phyloP scores from a whole-genome alignment of 1,284 basidiomycete genomes.

The Marasmius sp. region DNA sequence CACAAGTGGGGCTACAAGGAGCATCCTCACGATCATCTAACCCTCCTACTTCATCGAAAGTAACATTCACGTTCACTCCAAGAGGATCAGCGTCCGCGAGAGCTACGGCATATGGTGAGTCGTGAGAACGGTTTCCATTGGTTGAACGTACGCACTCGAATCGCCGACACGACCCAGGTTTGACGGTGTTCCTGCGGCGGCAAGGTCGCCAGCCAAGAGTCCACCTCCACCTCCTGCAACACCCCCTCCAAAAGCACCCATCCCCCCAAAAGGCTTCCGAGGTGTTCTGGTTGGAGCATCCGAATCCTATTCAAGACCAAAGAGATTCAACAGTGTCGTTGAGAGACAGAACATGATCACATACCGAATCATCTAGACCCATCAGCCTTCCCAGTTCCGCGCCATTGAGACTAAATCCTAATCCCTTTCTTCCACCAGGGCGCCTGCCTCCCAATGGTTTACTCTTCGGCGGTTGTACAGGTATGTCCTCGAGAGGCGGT shows the following conservation, averaged over 20 bases:
- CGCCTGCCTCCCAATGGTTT: slow-evolving; percentile 21
- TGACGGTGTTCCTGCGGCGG: slow-evolving; percentile 70
- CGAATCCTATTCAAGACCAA: slow-evolving; percentile 51
- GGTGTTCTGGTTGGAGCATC: slow-evolving; percentile 67
- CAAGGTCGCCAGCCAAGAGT: slow-evolving; percentile 59
- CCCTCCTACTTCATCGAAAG: slow-evolving; percentile 97
- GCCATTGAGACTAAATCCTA: slow-evolving; percentile 76
- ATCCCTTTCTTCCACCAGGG: slow-evolving; percentile 39
- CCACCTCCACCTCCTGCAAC: slow-evolving; percentile 50
- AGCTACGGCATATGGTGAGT: slow-evolving; percentile 40
- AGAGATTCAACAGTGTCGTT: slow-evolving; percentile 7
- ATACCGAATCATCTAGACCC: slow-evolving; percentile 52
- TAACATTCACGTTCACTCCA: slow-evolving; percentile 91
- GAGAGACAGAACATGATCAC: slow-evolving; percentile 58
- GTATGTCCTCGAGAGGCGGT: slow-evolving; percentile 68
- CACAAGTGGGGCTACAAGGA: not conserved
- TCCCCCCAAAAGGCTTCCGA: slow-evolving; percentile 57
- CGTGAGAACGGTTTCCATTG: slow-evolving; percentile 8
- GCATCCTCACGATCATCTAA: slow-evolving; percentile 83
- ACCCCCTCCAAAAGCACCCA: slow-evolving; percentile 55
- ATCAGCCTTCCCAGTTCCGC: slow-evolving; percentile 75
- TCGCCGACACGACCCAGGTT: slow-evolving; percentile 84
- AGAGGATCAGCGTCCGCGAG: slow-evolving; percentile 97
- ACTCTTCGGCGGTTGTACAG: slow-evolving; percentile 38
- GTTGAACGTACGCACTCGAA: slow-evolving; percentile 46